Base-by-base conservation (phyloP, 805 yeast genomes). In the Kodamaea fukazawae region DNA sequence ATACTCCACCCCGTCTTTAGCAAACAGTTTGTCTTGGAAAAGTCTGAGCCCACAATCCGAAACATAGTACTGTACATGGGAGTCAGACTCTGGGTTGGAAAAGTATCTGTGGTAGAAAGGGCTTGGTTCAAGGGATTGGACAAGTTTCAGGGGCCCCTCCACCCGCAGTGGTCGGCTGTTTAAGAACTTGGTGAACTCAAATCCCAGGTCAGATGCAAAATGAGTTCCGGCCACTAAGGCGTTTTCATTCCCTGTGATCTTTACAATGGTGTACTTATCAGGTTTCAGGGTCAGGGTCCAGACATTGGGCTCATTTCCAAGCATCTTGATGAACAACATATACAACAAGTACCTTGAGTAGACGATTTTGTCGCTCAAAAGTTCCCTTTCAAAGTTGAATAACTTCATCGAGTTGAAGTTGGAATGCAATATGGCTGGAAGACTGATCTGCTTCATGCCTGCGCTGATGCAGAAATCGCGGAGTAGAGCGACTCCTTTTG, bases 11-110 rank as follows among this genome's bases (percentile, higher is more conserved):
- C 40, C 48, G 9, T 41, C 32, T 35, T 4, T 47, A 41, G 8
- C 58, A 43, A 73, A 70, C 4, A 51, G 48, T 41, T 69, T 70
- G 33, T 73, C 54, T 31, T 67, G 55, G 47, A 76, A 77, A 3
- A 86, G 51, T 13, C 96, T 62, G 2, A 86, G 70, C 1, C 96
- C 96, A 8, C 60, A 64, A 16, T 63, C 51, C 0, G 90, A 76
- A 4, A 77, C 80, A 55, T 82, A 89, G 56, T 89, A 89, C 56
- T 90, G 97, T 7, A 77, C 58, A 54, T 81, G 86, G 0, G 95
- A 71, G 47, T 85, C 91, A 0, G 95, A 84, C 54, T 85, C 95
- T 0, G 97, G 97, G 51, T 90, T 90, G 3, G 91, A 81, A 63
- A 88, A 88, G 53, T 76, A 86, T 29, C 76, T 71, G 52, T 86